Evolutionary conservation across 805 yeast species (phyloP), one percentile per base, ranked within the genome.

Genomic region (Clavispora phyllophila): DNA sequence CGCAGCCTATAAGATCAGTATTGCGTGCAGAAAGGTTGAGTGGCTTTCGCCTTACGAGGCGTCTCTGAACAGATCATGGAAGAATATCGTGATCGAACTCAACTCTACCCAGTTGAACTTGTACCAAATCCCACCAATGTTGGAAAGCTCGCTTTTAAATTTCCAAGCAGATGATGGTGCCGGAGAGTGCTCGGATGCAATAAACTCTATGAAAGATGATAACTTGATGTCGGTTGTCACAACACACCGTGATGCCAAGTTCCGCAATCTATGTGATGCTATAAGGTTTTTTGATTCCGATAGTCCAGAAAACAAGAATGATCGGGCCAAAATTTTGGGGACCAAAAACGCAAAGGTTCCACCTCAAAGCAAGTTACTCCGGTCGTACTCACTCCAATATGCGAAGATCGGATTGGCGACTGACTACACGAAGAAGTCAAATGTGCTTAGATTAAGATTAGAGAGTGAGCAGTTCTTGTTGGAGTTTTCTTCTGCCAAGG

Each of bases 51-150:
- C 96, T 0, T 84, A 82, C 57, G 89, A 84, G 51, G 68, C 79
- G 2, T 73, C 95, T 0, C 71, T 79, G 2, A 60, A 70, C 8
- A 70, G 96, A 47, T 73, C 78, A 9, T 90, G 98, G 98, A 75
- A 72, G 51, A 68, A 74, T 34, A 74, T 75, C 35, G 68, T 84
- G 18, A 70, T 87, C 61, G 95, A 85, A 55, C 67, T 90, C 39
- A 88, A 90, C 68, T 86, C 91, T 15, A 90, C 97, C 1, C 96
- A 87, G 63, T 65, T 90, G 27, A 85, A 85, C 60, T 66, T 90
- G 42, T 86, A 84, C 59, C 54, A 62, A 14, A 66, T 70, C 5
- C 73, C 75, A 1, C 52, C 51, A 19, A 50, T 54, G 29, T 41
- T 65, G 27, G 73, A 69, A 41, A 50, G 46, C 18, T 35, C 60